Evolutionary conservation across 345 rosid species (phyloP).

Genomic region (Lumnitzera racemosa): DNA sequence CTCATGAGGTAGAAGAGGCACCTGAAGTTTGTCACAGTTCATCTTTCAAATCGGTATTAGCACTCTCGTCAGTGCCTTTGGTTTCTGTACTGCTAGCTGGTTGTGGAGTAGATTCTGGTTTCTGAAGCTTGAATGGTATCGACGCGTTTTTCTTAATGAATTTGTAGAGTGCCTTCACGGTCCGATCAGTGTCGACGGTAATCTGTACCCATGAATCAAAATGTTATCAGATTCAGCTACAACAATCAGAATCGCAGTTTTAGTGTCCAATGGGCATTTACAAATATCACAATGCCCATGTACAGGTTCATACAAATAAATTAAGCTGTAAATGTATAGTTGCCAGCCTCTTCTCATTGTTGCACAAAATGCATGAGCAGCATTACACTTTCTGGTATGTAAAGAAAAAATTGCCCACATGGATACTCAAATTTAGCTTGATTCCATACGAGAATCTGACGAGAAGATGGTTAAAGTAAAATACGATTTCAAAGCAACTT

Average conservation of each 20-base stretch:
- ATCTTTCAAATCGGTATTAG: conserved; percentile 44
- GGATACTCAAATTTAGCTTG: neutral
- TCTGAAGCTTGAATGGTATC: conserved; percentile 89
- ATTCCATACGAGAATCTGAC: neutral
- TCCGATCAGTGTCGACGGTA: conserved; percentile 80
- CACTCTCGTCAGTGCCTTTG: conserved; percentile 22
- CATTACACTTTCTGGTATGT: no score
- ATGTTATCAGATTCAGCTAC: neutral
- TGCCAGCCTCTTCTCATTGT: no score
- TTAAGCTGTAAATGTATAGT: no score
- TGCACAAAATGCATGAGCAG: no score
- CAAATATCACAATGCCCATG: no score
- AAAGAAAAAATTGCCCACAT: neutral
- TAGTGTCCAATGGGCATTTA: no score
- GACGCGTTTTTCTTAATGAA: conserved; percentile 86
- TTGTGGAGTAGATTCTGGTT: conserved; percentile 52
- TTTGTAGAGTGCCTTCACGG: conserved; percentile 90
- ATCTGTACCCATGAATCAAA: conserved; percentile 28
- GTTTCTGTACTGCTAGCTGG: conserved; percentile 26
- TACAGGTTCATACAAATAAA: no score
- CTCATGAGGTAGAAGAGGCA: no score
- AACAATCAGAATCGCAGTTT: neutral
- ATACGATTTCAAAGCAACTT: conserved; percentile 15
- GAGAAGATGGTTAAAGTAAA: no score
- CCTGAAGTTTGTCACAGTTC: conserved; percentile 51